Percentiles rank a stretch among this genome's conserved stretches.
Conservation (phyloP, 495 filamentous ascomycete genomes). For the Aspergillus carlsbadensis region DNA sequence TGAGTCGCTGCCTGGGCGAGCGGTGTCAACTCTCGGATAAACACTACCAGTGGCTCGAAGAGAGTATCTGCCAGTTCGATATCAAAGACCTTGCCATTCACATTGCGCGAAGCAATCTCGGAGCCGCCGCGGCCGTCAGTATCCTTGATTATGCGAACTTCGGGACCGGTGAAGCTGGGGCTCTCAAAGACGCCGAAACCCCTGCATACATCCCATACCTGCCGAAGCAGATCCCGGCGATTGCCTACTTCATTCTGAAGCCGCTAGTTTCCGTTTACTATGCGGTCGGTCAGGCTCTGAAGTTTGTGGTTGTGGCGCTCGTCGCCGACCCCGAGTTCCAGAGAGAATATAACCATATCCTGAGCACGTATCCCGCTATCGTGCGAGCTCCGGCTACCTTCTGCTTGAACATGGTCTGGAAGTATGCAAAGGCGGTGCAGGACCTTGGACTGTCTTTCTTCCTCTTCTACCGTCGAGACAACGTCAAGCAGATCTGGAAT, state of each 20-base stretch:
- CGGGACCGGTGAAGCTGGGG: constrained; percentile 32
- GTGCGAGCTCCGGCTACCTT: constrained; percentile 40
- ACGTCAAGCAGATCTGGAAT: constrained; percentile 44
- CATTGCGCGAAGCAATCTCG: constrained; percentile 42
- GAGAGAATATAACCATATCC: constrained; percentile 53
- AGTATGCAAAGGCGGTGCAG: constrained; percentile 42
- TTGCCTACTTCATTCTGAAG: constrained; percentile 27
- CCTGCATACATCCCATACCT: constrained; percentile 34
- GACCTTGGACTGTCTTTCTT: constrained; percentile 47
- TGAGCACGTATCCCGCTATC: constrained; percentile 29
- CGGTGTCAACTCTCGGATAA: constrained; percentile 26
- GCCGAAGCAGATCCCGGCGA: constrained; percentile 24
- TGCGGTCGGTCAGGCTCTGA: constrained; percentile 39
- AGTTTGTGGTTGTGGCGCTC: constrained; percentile 53
- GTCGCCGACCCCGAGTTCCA: constrained; percentile 61
- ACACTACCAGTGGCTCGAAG: constrained; percentile 34
- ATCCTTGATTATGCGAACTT: constrained; percentile 41
- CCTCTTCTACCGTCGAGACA: constrained; percentile 45
- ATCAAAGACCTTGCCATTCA: constrained; percentile 34
- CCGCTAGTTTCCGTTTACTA: constrained; percentile 39
- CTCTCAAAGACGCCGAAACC: constrained; percentile 30
- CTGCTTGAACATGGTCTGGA: constrained; percentile 49
- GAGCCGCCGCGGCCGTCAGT: constrained; percentile 37
- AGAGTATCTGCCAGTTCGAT: constrained; percentile 38
- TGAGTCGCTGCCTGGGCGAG: constrained; percentile 40